phyloP scores from a whole-genome alignment of 441 rosid genomes.

The Caryocar brasiliense region DNA sequence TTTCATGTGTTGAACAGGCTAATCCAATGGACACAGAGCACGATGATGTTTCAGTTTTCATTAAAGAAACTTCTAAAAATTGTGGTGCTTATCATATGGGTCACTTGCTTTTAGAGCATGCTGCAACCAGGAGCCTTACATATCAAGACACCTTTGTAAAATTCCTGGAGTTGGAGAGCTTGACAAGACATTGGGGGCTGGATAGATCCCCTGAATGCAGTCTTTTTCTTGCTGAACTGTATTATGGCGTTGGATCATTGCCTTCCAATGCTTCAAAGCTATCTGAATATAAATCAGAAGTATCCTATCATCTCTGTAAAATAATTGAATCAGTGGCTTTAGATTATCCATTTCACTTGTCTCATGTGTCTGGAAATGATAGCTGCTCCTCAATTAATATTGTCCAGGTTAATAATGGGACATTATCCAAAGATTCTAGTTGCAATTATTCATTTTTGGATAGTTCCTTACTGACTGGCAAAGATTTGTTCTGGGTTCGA shows the following conservation, averaged over 20 bases:
- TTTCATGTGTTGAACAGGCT: conserved; percentile 27
- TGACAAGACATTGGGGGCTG: conserved; percentile 77
- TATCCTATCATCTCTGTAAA: conserved; percentile 85
- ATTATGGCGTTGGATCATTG: conserved; percentile 59
- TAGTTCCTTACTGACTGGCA: conserved; percentile 26
- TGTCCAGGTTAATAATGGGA: conserved; percentile 28
- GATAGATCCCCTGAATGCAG: conserved; percentile 82
- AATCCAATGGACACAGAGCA: conserved; percentile 40
- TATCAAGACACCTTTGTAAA: conserved; percentile 50
- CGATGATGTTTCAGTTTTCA: conserved; percentile 40
- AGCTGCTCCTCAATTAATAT: conserved; percentile 25
- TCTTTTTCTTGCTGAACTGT: conserved; percentile 91
- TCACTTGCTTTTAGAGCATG: conserved; percentile 83
- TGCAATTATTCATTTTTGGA: conserved; percentile 18
- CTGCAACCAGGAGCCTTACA: conserved; percentile 32
- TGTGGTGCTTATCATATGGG: conserved; percentile 84
- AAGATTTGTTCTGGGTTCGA: conserved; percentile 69
- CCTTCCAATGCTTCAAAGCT: conserved; percentile 41
- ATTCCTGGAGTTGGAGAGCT: conserved; percentile 75
- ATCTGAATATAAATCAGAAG: conserved; percentile 55
- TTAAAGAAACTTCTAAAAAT: conserved; percentile 60
- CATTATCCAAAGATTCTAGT: conserved; percentile 15
- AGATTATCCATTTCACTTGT: conserved; percentile 38
- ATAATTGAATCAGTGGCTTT: conserved; percentile 83
- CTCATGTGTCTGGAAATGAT: conserved; percentile 24